These are phyloP conservation scores for Reticulascus tulasneorum DNA, from an alignment of 2,329 filamentous ascomycete species.

Conservation along the genomic window DNA sequence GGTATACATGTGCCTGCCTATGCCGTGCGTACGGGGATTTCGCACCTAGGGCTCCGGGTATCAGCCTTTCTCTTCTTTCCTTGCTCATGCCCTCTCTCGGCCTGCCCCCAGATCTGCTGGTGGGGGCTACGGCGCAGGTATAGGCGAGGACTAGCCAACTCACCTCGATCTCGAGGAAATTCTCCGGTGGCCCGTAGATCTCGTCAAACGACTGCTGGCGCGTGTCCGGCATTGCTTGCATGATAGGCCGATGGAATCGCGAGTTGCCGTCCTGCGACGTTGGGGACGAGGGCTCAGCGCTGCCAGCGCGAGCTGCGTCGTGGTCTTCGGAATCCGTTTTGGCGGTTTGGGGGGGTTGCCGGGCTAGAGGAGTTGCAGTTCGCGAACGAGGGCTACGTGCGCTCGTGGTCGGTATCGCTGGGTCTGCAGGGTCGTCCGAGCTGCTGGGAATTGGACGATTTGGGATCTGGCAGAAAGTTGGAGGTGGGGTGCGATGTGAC, in stretches of 20 bases:
- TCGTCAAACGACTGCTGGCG: constrained; percentile 96
- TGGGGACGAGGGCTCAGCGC: constrained; percentile 20
- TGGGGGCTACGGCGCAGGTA: not conserved
- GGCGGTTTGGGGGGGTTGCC: constrained; percentile 24
- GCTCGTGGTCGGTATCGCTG: not conserved
- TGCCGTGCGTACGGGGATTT: constrained; percentile 90
- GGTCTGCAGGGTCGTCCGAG: not conserved
- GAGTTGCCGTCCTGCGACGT: constrained; percentile 19
- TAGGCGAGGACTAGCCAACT: constrained; percentile 16
- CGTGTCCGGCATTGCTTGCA: constrained; percentile 66
- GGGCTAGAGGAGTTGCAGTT: too few species aligned
- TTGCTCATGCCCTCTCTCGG: too few species aligned
- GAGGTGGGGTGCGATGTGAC: not conserved
- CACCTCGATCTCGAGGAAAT: constrained; percentile 98
- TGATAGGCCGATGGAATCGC: constrained; percentile 46
- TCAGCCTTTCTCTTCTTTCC: too few species aligned
- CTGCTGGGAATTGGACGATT: not conserved
- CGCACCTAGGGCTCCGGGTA: constrained; percentile 59
- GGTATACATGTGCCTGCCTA: constrained; percentile 94
- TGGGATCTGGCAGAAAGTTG: not conserved
- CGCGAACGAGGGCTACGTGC: not conserved
- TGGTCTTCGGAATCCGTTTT: constrained; percentile 40
- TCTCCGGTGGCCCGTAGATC: constrained; percentile 97
- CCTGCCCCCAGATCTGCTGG: constrained; percentile 5
- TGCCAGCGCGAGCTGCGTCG: constrained; percentile 27